Percentiles rank a stretch among this genome's conserved stretches.
phyloP scores from a whole-genome alignment of 1,139 yeast genomes.

The Kodamaea arcana region DNA sequence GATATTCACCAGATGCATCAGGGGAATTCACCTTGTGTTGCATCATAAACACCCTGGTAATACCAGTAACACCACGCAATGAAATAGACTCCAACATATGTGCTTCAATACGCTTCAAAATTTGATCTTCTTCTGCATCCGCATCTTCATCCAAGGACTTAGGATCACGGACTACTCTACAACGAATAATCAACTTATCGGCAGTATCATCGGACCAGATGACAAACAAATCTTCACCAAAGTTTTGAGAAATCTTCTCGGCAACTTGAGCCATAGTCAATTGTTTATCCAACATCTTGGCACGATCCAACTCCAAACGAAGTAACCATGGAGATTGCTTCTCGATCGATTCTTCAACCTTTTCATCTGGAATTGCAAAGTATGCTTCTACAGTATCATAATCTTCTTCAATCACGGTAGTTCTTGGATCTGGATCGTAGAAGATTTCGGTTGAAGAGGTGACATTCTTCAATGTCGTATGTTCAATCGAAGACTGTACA shows the following conservation, averaged over 20 bases:
- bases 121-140: constrained; percentile 96
- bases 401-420: constrained; percentile 95
- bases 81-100: constrained; percentile 96
- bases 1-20: constrained; percentile 80
- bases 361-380: constrained; percentile 96
- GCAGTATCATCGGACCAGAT: constrained; percentile 99
- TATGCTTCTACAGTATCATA: constrained; percentile 95
- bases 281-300: constrained; percentile 97
- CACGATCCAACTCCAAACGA: constrained; percentile 95
- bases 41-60: constrained; percentile 89
- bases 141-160: constrained; percentile 89
- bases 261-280: constrained; percentile 98
- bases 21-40: constrained; percentile 80
- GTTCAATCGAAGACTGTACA: constrained; percentile 95
- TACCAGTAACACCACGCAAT: constrained; percentile 93
- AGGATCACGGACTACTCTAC: constrained; percentile 97
- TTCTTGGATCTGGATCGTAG: constrained; percentile 97
- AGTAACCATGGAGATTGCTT: constrained; percentile 97
- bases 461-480: constrained; percentile 89
- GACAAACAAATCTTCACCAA: constrained; percentile 92
- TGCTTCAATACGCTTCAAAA: constrained; percentile 89
- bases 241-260: constrained; percentile 87
- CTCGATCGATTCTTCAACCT: constrained; percentile 87
- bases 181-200: constrained; percentile 92
- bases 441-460: constrained; percentile 96